A percentile compares a stretch with the other conserved stretches of the same genome.
Conservation (phyloP, 106 monocot genomes). For the Allium sativum region DNA sequence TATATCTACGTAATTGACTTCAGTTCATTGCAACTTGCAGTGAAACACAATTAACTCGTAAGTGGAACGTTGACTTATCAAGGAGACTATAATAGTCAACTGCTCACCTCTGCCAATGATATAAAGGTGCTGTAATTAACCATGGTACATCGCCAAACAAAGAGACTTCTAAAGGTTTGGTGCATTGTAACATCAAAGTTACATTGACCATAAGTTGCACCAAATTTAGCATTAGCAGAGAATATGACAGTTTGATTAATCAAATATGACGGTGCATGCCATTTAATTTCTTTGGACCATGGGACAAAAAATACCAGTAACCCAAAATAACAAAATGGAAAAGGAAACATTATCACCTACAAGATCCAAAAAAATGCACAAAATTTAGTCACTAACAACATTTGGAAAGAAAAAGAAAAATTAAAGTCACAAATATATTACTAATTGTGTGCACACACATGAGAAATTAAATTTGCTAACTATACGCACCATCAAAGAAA, state of each 20-base stretch:
- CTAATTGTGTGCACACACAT: too few species aligned
- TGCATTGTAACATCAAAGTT: conserved; percentile 65
- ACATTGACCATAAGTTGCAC: conserved; percentile 92
- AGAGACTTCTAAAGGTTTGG: conserved; percentile 52
- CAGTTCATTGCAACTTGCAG: too few species aligned
- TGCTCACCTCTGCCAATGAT: conserved; percentile 92
- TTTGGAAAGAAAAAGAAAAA: conserved; percentile 24
- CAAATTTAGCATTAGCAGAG: neutral
- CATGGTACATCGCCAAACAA: conserved; percentile 44
- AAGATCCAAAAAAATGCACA: conserved; percentile 81
- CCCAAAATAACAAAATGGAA: neutral
- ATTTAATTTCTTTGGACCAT: neutral
- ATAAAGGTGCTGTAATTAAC: conserved; percentile 72
- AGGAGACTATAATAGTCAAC: too few species aligned
- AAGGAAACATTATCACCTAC: conserved; percentile 65
- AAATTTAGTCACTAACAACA: conserved; percentile 49
- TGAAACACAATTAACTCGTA: too few species aligned
- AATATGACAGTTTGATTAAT: too few species aligned
- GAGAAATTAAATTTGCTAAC: too few species aligned
- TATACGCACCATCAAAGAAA: too few species aligned
- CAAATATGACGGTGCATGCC: too few species aligned
- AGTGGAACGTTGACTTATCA: too few species aligned
- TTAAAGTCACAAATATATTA: neutral
- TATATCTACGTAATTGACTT: too few species aligned
- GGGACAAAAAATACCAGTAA: neutral